Evolutionary conservation across 176 grass and related monocot species (phyloP).

Genomic region (Hordeum marinum): DNA sequence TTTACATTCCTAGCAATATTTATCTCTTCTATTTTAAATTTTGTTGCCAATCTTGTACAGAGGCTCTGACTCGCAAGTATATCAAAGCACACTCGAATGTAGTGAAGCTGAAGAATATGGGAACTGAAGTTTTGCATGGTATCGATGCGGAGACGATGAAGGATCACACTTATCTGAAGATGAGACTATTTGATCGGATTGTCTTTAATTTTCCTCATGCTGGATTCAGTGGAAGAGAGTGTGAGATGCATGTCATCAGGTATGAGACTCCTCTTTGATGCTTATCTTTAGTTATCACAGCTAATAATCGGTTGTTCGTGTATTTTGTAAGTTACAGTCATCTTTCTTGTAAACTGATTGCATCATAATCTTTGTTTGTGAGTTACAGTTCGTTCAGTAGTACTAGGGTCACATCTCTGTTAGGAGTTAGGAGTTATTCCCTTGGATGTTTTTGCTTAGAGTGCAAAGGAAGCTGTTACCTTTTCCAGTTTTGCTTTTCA

Average conservation of each 20-base stretch:
- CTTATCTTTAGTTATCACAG: background rate
- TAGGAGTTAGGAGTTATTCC: background rate
- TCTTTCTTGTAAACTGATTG: background rate
- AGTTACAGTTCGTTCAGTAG: background rate
- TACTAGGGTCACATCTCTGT: background rate
- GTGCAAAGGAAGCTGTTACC: background rate
- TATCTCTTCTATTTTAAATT: background rate
- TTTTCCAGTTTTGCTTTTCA: background rate
- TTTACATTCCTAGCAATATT: too few species aligned
- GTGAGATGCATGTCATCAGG: slow-evolving; percentile 24
- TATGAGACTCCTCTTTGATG: slow-evolving; percentile 25
- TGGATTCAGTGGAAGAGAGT: slow-evolving; percentile 48
- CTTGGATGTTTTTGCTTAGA: background rate
- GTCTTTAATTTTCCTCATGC: slow-evolving; percentile 70
- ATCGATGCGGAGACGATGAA: slow-evolving; percentile 40
- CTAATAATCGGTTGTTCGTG: background rate
- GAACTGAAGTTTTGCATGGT: slow-evolving; percentile 28
- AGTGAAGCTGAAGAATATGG: slow-evolving; percentile 26
- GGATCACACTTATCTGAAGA: slow-evolving; percentile 29
- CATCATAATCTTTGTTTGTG: background rate
- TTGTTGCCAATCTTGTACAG: slow-evolving; percentile 13
- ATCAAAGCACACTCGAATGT: slow-evolving; percentile 44
- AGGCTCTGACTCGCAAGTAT: slow-evolving; percentile 22
- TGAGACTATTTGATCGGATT: slow-evolving; percentile 40
- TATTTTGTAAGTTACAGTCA: background rate